A percentile compares a stretch with the other conserved stretches of the same genome.
Conservation (phyloP, 2,329 filamentous ascomycete species). For the Diaporthe nobilis region DNA sequence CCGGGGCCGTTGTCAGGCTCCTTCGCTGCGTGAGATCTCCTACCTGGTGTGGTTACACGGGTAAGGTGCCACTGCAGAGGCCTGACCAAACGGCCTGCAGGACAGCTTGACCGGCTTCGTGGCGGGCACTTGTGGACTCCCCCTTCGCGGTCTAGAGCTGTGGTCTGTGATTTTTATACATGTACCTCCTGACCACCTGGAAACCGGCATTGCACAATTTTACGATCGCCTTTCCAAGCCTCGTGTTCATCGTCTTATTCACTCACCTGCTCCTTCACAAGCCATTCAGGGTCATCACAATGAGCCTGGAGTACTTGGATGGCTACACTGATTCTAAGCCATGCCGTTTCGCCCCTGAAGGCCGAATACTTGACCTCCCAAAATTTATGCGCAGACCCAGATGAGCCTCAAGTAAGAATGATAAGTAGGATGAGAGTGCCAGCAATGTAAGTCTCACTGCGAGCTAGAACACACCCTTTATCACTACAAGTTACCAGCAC, state of each 20-base stretch:
- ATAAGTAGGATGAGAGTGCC: slow-evolving; percentile 5
- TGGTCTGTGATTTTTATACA: neutral
- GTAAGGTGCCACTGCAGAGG: neutral
- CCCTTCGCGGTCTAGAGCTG: neutral
- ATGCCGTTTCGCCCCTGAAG: neutral
- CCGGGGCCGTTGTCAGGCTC: too few relatives aligned
- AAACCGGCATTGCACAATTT: neutral
- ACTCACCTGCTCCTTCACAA: neutral
- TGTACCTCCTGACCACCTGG: neutral
- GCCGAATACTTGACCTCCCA: neutral
- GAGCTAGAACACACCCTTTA: neutral
- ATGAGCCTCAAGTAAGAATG: neutral
- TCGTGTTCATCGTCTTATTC: neutral
- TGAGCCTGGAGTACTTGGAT: neutral
- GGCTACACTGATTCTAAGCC: slow-evolving; percentile 8
- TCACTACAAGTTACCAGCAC: neutral
- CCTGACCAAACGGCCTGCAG: neutral
- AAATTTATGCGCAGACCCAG: too few relatives aligned
- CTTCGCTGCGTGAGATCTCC: too few relatives aligned
- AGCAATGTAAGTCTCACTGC: neutral
- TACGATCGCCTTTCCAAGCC: neutral
- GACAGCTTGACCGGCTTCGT: neutral
- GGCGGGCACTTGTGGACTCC: neutral
- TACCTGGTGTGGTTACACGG: slow-evolving; percentile 6
- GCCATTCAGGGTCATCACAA: neutral